Conservation (phyloP, 768 basidiomycete species). For the Boletus patriciae region DNA sequence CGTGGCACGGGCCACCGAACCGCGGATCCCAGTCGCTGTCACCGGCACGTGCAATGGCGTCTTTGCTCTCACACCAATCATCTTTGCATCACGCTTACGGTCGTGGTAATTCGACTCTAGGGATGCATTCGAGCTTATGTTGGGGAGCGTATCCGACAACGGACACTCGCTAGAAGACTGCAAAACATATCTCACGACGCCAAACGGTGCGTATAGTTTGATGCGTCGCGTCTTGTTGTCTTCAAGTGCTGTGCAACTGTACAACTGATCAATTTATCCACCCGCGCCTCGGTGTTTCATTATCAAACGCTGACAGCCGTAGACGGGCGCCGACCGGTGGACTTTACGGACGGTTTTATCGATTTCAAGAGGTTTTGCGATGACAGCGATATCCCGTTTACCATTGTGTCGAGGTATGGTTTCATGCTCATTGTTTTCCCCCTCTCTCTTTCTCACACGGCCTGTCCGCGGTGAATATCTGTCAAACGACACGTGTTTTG, state of each 20-base stretch:
- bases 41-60: neutral
- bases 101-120: slow-evolving; percentile 40
- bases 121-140: slow-evolving; percentile 87
- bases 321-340: slow-evolving; percentile 11
- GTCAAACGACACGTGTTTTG: neutral
- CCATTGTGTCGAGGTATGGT: slow-evolving; percentile 86
- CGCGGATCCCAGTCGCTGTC: slow-evolving; percentile 3
- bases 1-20: neutral
- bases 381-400: slow-evolving; percentile 74
- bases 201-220: slow-evolving; percentile 42
- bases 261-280: neutral
- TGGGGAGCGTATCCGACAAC: slow-evolving; percentile 71
- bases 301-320: slow-evolving; percentile 3
- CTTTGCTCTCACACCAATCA: slow-evolving; percentile 7
- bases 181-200: slow-evolving; percentile 68
- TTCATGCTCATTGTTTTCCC: neutral
- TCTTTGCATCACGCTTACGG: slow-evolving; percentile 12
- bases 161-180: slow-evolving; percentile 86
- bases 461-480: neutral
- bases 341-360: slow-evolving; percentile 63
- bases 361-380: slow-evolving; percentile 87
- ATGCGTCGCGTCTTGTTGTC: neutral
- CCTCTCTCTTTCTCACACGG: slow-evolving; percentile 9
- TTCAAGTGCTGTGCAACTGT: neutral
- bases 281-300: neutral